Percentiles rank a stretch among this genome's conserved stretches.
Evolutionary conservation across 2,329 filamentous ascomycete species (phyloP).

Genomic region (Talaromyces sp.): DNA sequence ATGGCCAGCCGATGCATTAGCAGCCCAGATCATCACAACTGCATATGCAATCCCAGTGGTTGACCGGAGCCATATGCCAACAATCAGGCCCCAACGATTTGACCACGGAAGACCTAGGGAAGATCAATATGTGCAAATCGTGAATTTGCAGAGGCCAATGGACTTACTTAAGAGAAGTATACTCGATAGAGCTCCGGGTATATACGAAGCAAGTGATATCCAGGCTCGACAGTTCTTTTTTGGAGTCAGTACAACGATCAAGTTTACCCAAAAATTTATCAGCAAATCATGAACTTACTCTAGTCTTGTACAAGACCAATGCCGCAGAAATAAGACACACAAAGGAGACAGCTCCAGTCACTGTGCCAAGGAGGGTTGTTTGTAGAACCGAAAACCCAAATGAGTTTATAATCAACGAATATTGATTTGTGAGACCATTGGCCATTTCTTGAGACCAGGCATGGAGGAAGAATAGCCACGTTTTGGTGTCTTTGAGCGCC

Average conservation of each 20-base stretch:
- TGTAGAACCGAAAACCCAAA: conserved; percentile 37
- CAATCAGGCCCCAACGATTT: conserved; percentile 32
- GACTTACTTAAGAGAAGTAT: conserved; percentile 25
- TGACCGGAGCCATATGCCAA: conserved; percentile 36
- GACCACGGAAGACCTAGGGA: conserved; percentile 29
- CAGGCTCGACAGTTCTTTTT: conserved; percentile 7
- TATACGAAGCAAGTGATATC: conserved; percentile 28
- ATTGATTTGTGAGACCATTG: conserved; percentile 32
- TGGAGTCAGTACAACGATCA: not conserved
- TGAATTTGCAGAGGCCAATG: too few species aligned
- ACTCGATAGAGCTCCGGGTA: conserved; percentile 33
- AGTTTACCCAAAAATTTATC: not conserved
- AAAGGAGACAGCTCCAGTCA: conserved; percentile 24
- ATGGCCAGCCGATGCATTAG: conserved; percentile 35
- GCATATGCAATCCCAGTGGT: conserved; percentile 35
- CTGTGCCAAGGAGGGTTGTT: conserved; percentile 12
- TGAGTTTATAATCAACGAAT: conserved; percentile 42
- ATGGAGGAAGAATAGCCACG: conserved; percentile 33
- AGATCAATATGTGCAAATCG: not conserved
- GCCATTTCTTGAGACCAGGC: conserved; percentile 35
- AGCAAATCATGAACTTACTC: conserved; percentile 14
- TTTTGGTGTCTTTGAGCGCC: conserved; percentile 28
- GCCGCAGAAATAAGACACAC: conserved; percentile 25
- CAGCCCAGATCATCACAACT: conserved; percentile 38
- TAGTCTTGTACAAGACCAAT: conserved; percentile 24